Evolutionary conservation across 1,284 basidiomycete species (phyloP), one percentile per base, ranked within the genome.

Genomic region (Marasmius sp.): DNA sequence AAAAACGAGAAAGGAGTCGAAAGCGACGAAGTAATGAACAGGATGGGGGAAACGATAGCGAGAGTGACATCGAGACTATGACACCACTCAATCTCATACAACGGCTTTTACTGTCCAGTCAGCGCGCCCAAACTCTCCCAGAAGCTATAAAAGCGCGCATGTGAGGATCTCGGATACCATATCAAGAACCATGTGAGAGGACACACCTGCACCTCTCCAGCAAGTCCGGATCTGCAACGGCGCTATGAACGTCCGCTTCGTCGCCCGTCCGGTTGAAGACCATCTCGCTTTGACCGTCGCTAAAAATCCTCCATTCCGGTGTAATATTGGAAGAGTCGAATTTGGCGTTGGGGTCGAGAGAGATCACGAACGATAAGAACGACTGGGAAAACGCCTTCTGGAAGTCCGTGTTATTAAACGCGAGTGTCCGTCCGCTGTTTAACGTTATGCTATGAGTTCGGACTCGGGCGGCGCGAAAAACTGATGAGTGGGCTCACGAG

Each of bases 341-440:
- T n/a, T 47, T 47, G n/a, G 20, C 51, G 48, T 70, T 68, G 3
- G 67, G 64, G 49, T 66, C 56, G 54, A 59, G 41, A 2, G 61
- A 68, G 20, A 68, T 65, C 2, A 62, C 66, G 36, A 69, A 54
- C 33, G 58, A 59, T 4, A 66, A 10, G 61, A 69, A 69, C 2
- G 61, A 60, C 22, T 64, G 58, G 0, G 63, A 61, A 53, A 70
- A 70, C 6, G 69, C 63, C 2, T 59, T 63, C 5, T 48, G 27
- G 54, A 70, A 67, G 6, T 55, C 36, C 2, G 63, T 37, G 52
- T 69, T 69, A 34, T 62, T 53, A 51, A 61, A 64, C 7, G 63
- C 20, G 2, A 27, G 54, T 22, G 58, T 10, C 3, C 16, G n/a
- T 14, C 37, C 53, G 8, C 6, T 56, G 52, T 50, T 61, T 50